Evolutionary conservation across 2,329 filamentous ascomycete genomes (phyloP), one percentile per base, ranked within the genome.

Genomic region (Zymoseptoria brevis): DNA sequence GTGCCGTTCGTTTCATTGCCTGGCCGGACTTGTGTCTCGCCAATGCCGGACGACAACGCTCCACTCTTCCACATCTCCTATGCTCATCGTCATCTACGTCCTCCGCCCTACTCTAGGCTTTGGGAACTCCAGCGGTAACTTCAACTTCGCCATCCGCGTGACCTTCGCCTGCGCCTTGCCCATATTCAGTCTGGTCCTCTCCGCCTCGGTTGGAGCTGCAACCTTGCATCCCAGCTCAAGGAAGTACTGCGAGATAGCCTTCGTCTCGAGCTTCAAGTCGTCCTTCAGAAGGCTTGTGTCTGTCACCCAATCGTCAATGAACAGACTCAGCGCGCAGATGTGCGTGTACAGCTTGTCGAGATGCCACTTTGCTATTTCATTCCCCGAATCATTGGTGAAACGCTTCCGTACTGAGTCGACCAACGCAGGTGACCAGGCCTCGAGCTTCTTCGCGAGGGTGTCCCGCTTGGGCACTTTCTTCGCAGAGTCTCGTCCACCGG

Each of bases 51-150:
- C 2, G 8, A 29, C 16, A 13, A n/a, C 35, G 13, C 16, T n/a
- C 35, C 35, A 4, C 2, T 41, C 35, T 41, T 45, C 35, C 35
- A 45, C 5, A 45, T 5, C 6, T 13, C 13, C 35, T 9, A 13
- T 5, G 16, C 35, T 45, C 26, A 8, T 29, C 26, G 26, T 29
- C 26, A 4, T 8, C 19, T 29, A 53, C 22, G 22, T n/a, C n/a
- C 51, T 53, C 51, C 57, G 48, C 13, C 57, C 62, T 29, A 45
- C 56, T 45, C 62, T 58, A 24, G 63, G 57, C 76, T 87, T 91
- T 1, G 93, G 94, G 72, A 96, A 96, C 60, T 86, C 81, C 53
- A 96, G 77, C 2, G 94, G 94, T 62, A 96, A 74, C 67, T 81
- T 83, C 68, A 97, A 76, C 66, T 85, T 85, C 11, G 88, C 91